These are phyloP conservation scores for Ganoderma resinaceum DNA, from an alignment of 1,284 basidiomycete genomes.

Conservation along the genomic window DNA sequence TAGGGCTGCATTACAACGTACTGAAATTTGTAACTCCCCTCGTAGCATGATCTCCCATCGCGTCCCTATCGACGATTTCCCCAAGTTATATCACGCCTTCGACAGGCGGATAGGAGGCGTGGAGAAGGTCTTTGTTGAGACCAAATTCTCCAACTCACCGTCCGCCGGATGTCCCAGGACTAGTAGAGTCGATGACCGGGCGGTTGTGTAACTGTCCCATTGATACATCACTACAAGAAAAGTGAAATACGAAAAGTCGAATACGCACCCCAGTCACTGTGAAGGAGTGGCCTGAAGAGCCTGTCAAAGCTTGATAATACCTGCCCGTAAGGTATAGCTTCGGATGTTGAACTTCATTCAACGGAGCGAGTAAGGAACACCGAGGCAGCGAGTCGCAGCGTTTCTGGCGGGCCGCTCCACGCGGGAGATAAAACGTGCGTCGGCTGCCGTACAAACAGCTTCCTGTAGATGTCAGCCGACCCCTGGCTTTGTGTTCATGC, in stretches of 20 bases:
- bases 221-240: too few species aligned
- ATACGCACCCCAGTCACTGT: too few species aligned
- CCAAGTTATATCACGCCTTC: slow-evolving; percentile 63
- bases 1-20: not conserved
- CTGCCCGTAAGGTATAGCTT: too few species aligned
- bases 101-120: slow-evolving; percentile 66
- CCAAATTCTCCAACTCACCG: slow-evolving; percentile 56
- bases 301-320: too few species aligned
- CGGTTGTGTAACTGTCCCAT: not conserved
- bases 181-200: slow-evolving; percentile 62
- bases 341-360: too few species aligned
- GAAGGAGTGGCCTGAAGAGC: too few species aligned
- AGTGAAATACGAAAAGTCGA: too few species aligned
- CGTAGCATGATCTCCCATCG: slow-evolving; percentile 67
- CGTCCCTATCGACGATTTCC: slow-evolving; percentile 68
- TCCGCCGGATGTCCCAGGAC: slow-evolving; percentile 55
- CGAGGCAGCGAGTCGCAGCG: not conserved
- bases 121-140: slow-evolving; percentile 72
- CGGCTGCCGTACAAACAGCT: not conserved
- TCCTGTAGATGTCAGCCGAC: not conserved
- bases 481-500: not conserved
- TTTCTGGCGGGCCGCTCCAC: not conserved
- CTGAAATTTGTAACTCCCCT: slow-evolving; percentile 19
- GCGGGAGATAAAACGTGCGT: not conserved
- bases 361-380: too few species aligned